A percentile compares a stretch with the other conserved stretches of the same genome.
Conservation (phyloP, 352 stramenopile species). For the Peronospora farinosa region DNA sequence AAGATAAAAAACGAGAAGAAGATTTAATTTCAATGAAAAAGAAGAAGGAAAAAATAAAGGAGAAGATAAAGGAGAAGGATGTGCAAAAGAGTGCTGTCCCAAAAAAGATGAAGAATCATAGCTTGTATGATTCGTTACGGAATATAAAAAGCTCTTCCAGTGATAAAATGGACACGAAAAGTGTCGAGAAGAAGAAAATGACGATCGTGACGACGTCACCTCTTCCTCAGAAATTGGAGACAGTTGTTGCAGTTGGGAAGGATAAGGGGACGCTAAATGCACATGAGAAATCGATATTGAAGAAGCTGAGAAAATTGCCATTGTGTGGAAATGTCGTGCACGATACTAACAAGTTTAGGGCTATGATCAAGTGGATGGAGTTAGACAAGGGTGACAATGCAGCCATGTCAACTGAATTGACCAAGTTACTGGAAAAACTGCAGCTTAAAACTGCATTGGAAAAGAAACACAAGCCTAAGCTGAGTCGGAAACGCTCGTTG, state of each 20-base stretch:
- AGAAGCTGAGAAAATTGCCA: constrained; percentile 33
- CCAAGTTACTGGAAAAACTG: constrained; percentile 26
- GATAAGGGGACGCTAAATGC: constrained; percentile 4
- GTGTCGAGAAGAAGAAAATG: not conserved
- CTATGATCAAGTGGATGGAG: constrained; percentile 51
- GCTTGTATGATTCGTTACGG: not conserved
- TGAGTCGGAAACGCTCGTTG: constrained; percentile 19
- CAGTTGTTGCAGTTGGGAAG: not conserved
- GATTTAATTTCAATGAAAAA: constrained; percentile 8
- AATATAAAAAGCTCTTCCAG: not conserved
- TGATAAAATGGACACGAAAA: not conserved
- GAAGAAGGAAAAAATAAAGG: constrained; percentile 8
- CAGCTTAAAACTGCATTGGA: constrained; percentile 3
- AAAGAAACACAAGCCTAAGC: constrained; percentile 16
- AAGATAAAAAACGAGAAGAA: constrained; percentile 14
- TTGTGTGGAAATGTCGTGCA: constrained; percentile 31
- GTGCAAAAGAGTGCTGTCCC: constrained; percentile 1
- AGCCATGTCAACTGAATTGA: constrained; percentile 26
- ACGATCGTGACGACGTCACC: not conserved
- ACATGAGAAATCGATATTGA: constrained; percentile 26
- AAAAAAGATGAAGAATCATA: not conserved
- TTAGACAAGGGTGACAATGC: constrained; percentile 40
- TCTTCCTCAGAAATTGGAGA: constrained; percentile 2
- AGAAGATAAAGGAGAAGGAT: constrained; percentile 9
- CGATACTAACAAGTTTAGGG: constrained; percentile 42